phyloP scores from a whole-genome alignment of 352 stramenopile genomes.

The Saprolegnia parasitica region DNA sequence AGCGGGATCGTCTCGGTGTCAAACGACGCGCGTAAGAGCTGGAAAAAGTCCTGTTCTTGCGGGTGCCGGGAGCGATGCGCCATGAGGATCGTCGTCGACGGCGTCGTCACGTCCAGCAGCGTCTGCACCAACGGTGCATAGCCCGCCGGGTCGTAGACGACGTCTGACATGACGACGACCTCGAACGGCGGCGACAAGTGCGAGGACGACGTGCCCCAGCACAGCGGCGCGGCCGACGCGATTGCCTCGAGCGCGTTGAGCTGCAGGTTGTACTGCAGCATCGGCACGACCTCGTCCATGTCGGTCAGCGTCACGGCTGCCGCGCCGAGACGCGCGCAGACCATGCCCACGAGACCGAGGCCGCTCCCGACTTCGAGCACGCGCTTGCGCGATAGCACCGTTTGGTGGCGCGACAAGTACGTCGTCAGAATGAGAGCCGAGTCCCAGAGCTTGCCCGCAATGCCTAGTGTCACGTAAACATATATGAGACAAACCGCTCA shows the following conservation, averaged over 20 bases:
- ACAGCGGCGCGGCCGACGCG: constrained; percentile 38
- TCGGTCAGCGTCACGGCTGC: constrained; percentile 61
- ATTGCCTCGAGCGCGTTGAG: constrained; percentile 45
- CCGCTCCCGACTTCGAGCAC: constrained; percentile 73
- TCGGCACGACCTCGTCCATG: constrained; percentile 64
- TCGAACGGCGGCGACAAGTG: constrained; percentile 45
- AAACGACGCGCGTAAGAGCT: constrained; percentile 38
- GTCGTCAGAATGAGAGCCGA: constrained; percentile 68
- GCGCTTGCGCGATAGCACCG: constrained; percentile 40
- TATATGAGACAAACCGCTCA: too few relatives aligned
- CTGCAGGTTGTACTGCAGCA: constrained; percentile 72
- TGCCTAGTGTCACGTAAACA: too few relatives aligned
- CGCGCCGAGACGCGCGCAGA: constrained; percentile 57
- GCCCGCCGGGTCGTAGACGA: constrained; percentile 75
- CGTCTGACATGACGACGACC: constrained; percentile 69
- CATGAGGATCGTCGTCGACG: constrained; percentile 59
- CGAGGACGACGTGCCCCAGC: constrained; percentile 48
- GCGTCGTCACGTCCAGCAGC: constrained; percentile 40
- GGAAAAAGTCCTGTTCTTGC: constrained; percentile 79
- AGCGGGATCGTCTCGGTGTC: constrained; percentile 2
- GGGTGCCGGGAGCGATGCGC: constrained; percentile 71
- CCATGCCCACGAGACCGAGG: constrained; percentile 69
- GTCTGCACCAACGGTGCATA: constrained; percentile 52
- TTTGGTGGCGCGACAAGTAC: constrained; percentile 44
- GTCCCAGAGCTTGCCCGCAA: constrained; percentile 81